These are phyloP conservation scores for Thermomucor indicae-seudaticae DNA, from an alignment of 371 early-diverging fungal species.

Conservation along the genomic window DNA sequence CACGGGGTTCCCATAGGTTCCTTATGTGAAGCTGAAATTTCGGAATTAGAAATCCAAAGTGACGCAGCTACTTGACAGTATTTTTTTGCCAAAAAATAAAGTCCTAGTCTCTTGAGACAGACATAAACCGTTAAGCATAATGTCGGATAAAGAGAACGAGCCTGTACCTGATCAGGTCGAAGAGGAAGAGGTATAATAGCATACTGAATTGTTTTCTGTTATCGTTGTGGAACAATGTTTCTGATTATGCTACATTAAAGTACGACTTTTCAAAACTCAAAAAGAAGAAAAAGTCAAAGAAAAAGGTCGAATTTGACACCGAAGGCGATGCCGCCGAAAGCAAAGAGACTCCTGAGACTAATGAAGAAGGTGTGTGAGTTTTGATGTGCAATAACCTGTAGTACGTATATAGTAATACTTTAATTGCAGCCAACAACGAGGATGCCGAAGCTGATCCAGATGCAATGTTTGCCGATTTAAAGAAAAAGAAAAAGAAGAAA, in stretches of 20 bases:
- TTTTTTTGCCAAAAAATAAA: conserved; percentile 3
- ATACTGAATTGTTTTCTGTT: background rate
- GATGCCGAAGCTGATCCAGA: conserved; percentile 50
- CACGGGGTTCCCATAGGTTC: conserved; percentile 15
- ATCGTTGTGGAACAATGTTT: background rate
- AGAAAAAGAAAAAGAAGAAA: conserved; percentile 92
- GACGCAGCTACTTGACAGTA: too few relatives aligned
- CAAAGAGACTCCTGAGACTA: conserved; percentile 27
- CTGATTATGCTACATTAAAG: conserved; percentile 7
- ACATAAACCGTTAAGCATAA: background rate
- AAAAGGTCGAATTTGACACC: conserved; percentile 48
- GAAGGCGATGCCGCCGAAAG: conserved; percentile 25
- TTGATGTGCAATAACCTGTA: background rate
- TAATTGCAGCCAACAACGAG: background rate
- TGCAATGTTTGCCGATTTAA: conserved; percentile 80
- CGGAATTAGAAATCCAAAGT: conserved; percentile 29
- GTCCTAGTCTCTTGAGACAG: background rate
- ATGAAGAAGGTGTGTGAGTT: conserved; percentile 17
- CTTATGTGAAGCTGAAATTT: conserved; percentile 41
- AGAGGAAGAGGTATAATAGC: conserved; percentile 35
- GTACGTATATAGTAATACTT: background rate
- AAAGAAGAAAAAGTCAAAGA: conserved; percentile 56
- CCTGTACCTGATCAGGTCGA: conserved; percentile 37
- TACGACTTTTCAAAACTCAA: conserved; percentile 50
- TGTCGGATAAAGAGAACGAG: conserved; percentile 42